Evolutionary conservation across 371 early-diverging fungal genomes (phyloP).

Genomic region (Haplosporangium sp.): DNA sequence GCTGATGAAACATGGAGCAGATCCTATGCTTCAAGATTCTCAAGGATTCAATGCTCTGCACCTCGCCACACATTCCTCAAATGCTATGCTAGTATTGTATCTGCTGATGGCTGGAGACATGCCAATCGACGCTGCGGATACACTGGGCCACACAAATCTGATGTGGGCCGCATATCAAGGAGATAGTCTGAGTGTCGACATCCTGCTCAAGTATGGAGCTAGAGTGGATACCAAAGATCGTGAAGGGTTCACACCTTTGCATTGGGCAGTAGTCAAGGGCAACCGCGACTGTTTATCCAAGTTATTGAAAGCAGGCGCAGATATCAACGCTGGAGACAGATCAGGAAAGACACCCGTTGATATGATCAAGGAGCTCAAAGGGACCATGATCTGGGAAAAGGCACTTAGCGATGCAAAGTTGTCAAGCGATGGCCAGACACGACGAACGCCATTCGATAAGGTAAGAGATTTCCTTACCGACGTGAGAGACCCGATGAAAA

Average conservation of each 20-base stretch:
- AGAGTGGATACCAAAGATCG: constrained; percentile 73
- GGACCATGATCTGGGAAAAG: constrained; percentile 45
- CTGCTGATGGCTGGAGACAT: constrained; percentile 73
- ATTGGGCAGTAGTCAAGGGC: constrained; percentile 79
- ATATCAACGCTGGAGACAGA: constrained; percentile 70
- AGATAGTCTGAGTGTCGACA: constrained; percentile 72
- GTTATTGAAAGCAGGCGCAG: constrained; percentile 71
- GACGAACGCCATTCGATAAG: constrained; percentile 50
- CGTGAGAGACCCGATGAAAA: background rate
- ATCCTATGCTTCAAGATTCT: constrained; percentile 77
- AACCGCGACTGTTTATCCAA: constrained; percentile 68
- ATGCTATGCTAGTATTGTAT: constrained; percentile 79
- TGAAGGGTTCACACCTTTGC: constrained; percentile 76
- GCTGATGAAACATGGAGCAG: constrained; percentile 82
- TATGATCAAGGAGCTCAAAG: constrained; percentile 54
- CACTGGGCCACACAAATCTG: constrained; percentile 85
- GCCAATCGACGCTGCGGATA: constrained; percentile 80
- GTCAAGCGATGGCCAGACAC: constrained; percentile 36
- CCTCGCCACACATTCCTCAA: constrained; percentile 90
- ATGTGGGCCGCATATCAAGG: constrained; percentile 97
- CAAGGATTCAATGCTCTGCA: constrained; percentile 94
- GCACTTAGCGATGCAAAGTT: constrained; percentile 81
- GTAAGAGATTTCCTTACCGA: constrained; percentile 8
- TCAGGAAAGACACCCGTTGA: constrained; percentile 82
- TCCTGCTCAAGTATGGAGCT: constrained; percentile 79